Evolutionary conservation across 1,284 basidiomycete species (phyloP), one percentile per base, ranked within the genome.

Genomic region (Fomitopsis betulina): DNA sequence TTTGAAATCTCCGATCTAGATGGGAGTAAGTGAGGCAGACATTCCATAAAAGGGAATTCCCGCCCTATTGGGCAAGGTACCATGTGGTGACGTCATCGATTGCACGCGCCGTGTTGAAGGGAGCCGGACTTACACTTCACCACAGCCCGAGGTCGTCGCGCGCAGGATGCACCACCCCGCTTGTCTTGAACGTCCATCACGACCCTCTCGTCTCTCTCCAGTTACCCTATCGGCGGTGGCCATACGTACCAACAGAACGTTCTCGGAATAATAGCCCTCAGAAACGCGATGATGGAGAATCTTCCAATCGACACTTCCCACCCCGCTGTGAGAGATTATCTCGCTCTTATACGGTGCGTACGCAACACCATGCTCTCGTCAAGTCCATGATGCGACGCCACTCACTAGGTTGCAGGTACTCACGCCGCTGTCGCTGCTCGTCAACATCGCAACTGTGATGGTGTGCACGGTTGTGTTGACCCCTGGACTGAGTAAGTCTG

Each of bases 371-470:
- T 56, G 8, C 37, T 40, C 21, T 21, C 19, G 2, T 37, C 4
- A 6, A 3, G 15, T 1, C 1, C 39, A 42, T 23, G n/a, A 27
- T 21, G 17, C 21, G 33, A 42, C 9, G 13, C 12, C 13, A 19
- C 21, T 73, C 35, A 68, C 70, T 55, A 83, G 89, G 52, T 77
- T 93, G 8, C 89, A 93, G 72, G 88, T 92, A 32, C 73, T 91
- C 42, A 87, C 91, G 0, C 93, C 92, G 0, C 76, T 94, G 1
- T 89, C 88, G 19, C 79, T 86, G 19, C 78, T 92, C 60, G 80
- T 92, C 62, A 88, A 86, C 67, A 83, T 90, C 42, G 86, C 82
- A 0, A 76, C 81, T 1, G 71, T 86, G 33, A 65, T 84, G 43
- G 77, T 87, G 3, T 89, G 87, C 65, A 66, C 82, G 0, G 61